Percentiles rank a stretch among this genome's conserved stretches.
These are phyloP conservation scores for Falciphora oryzae DNA, from an alignment of 2,329 filamentous ascomycete species.

Conservation along the genomic window DNA sequence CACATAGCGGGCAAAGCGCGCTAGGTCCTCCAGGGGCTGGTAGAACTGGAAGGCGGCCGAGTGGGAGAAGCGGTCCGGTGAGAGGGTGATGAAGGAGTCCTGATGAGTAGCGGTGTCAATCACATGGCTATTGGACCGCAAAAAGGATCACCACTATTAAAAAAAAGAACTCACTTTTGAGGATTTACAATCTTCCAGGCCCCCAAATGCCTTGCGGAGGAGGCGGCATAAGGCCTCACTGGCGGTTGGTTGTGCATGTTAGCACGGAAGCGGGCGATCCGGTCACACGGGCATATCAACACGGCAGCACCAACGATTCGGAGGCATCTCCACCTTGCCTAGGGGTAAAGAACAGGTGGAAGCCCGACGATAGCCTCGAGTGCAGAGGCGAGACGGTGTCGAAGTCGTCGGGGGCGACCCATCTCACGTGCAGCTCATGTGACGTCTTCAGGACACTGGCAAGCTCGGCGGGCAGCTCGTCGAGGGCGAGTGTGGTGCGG, in stretches of 20 bases:
- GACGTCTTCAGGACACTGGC: constrained; percentile 55
- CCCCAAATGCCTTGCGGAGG: constrained; percentile 51
- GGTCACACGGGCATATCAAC: not conserved
- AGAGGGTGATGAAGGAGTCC: constrained; percentile 57
- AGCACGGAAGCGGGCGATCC: not conserved
- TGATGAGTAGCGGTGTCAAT: constrained; percentile 18
- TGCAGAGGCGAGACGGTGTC: constrained; percentile 62
- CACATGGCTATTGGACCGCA: not conserved
- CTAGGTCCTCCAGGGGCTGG: constrained; percentile 53
- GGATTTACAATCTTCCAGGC: constrained; percentile 46
- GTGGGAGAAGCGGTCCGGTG: constrained; percentile 50
- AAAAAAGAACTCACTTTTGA: constrained; percentile 31
- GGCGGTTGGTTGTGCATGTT: not conserved
- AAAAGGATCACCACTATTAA: not conserved
- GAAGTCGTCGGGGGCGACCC: constrained; percentile 58
- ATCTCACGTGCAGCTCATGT: constrained; percentile 72
- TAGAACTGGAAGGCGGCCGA: constrained; percentile 66
- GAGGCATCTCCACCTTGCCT: not conserved
- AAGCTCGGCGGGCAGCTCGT: constrained; percentile 68
- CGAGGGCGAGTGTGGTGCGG: constrained; percentile 64
- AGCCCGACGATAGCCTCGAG: constrained; percentile 69
- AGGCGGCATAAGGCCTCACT: constrained; percentile 51
- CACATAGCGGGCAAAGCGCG: constrained; percentile 48
- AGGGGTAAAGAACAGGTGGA: constrained; percentile 76
- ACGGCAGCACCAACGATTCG: constrained; percentile 9